Conservation (phyloP, 306 rosid species). For the Begonia peltatifolia region DNA sequence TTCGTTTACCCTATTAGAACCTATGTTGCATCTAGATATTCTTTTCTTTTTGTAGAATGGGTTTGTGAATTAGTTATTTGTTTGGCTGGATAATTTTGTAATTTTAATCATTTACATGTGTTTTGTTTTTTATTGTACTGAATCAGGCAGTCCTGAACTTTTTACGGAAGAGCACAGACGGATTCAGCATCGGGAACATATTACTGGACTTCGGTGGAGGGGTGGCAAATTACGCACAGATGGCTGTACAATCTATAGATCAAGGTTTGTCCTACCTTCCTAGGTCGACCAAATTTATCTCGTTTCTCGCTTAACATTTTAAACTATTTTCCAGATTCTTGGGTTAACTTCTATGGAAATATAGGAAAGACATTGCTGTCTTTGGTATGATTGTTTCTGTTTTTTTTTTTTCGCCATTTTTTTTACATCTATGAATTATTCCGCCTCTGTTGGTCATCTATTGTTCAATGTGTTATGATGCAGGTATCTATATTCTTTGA, state of each 20-base stretch:
- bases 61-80: too few species aligned
- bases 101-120: too few species aligned
- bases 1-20: too few species aligned
- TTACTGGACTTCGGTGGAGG: constrained; percentile 74
- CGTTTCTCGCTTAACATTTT: constrained; percentile 3
- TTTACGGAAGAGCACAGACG: constrained; percentile 62
- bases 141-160: constrained; percentile 71
- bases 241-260: constrained; percentile 78
- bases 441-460: neutral
- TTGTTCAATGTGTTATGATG: constrained; percentile 7
- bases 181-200: constrained; percentile 76
- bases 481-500: constrained; percentile 76
- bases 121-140: neutral
- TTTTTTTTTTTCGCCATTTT: neutral
- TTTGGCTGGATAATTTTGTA: too few species aligned
- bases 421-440: neutral
- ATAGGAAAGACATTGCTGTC: constrained; percentile 69
- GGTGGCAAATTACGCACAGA: constrained; percentile 52
- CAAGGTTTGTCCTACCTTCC: constrained; percentile 40
- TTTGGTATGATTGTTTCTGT: constrained; percentile 32
- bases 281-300: constrained; percentile 5
- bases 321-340: constrained; percentile 48
- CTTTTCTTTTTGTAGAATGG: too few species aligned
- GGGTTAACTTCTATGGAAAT: constrained; percentile 80
- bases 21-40: too few species aligned